Evolutionary conservation across 495 filamentous ascomycete genomes (phyloP).

Genomic region (Neurospora tetraspora): DNA sequence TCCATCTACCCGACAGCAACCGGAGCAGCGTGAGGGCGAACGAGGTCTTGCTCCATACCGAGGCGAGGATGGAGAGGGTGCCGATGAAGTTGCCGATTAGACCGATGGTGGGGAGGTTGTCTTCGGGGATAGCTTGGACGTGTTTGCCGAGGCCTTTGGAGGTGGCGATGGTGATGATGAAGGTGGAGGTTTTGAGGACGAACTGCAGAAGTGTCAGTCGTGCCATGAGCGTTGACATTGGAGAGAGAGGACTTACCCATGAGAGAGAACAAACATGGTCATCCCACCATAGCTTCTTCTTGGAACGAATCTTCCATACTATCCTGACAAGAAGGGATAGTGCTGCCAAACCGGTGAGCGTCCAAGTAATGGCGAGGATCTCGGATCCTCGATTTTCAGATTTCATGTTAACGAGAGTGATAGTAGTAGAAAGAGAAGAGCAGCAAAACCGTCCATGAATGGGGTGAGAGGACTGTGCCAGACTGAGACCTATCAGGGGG

Average conservation of each 20-base stretch:
- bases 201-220: conserved; percentile 1
- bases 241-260: conserved; percentile 19
- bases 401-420: conserved; percentile 4
- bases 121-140: conserved; percentile 10
- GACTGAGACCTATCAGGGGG: neutral
- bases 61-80: conserved; percentile 20
- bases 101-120: conserved; percentile 10
- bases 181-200: conserved; percentile 11
- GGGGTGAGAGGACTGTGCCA: neutral
- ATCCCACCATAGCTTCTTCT: conserved; percentile 27
- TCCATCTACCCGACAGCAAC: conserved; percentile 9
- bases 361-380: conserved; percentile 17
- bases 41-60: conserved; percentile 29
- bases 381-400: conserved; percentile 10
- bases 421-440: neutral
- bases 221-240: neutral
- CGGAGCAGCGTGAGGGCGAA: conserved; percentile 27
- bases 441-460: neutral
- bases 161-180: conserved; percentile 15
- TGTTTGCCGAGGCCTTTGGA: conserved; percentile 21
- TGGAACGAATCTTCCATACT: conserved; percentile 21
- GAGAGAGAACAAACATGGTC: conserved; percentile 24
- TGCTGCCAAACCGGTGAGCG: conserved; percentile 13
- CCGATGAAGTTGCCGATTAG: conserved; percentile 18
- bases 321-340: conserved; percentile 21